Conservation (phyloP, 805 yeast genomes). For the Saccharomycopsis synnaedendra region DNA sequence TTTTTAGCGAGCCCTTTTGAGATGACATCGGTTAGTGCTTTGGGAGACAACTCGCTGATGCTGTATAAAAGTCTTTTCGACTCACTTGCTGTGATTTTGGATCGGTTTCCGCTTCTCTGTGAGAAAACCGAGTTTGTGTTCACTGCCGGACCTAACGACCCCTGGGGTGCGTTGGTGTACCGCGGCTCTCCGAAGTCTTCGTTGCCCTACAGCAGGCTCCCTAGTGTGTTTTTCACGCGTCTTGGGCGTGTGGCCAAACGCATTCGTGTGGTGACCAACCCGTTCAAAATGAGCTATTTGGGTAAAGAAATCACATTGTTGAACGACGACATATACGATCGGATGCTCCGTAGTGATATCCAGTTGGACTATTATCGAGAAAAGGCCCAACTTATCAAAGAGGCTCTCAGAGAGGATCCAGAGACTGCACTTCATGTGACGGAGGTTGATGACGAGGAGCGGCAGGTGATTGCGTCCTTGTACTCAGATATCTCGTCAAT, state of each 20-base stretch:
- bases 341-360: constrained; percentile 62
- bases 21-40: constrained; percentile 41
- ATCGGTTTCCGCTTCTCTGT: constrained; percentile 44
- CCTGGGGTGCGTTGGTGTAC: constrained; percentile 72
- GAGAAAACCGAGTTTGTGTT: constrained; percentile 49
- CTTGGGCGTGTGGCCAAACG: constrained; percentile 46
- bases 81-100: constrained; percentile 52
- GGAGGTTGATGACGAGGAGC: constrained; percentile 15
- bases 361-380: constrained; percentile 32
- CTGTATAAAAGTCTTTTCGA: constrained; percentile 63
- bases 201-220: constrained; percentile 70
- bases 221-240: constrained; percentile 59
- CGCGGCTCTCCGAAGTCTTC: constrained; percentile 42
- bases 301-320: constrained; percentile 73
- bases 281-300: constrained; percentile 63
- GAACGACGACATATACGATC: constrained; percentile 61
- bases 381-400: constrained; percentile 15
- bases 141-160: constrained; percentile 87
- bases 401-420: constrained; percentile 9
- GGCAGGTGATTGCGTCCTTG: constrained; percentile 8
- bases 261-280: constrained; percentile 61
- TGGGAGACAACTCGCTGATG: constrained; percentile 37
- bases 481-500: constrained; percentile 3
- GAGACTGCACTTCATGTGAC: constrained; percentile 19
- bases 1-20: constrained; percentile 58